Evolutionary conservation across 305 asterid genomes (phyloP).

Genomic region (Fraxinus velutina): DNA sequence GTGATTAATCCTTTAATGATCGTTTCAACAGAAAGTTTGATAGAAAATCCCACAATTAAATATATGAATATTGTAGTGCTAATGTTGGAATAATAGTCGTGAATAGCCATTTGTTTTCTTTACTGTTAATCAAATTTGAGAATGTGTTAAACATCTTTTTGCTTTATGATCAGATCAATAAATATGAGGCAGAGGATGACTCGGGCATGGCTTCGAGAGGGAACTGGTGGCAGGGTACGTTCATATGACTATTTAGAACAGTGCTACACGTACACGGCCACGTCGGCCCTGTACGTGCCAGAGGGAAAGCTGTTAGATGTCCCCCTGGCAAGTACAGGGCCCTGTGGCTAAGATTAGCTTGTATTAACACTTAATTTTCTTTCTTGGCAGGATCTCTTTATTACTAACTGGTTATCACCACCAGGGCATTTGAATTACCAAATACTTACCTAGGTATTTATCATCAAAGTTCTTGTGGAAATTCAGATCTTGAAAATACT

Average conservation of each 20-base stretch:
- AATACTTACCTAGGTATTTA: slow-evolving; percentile 42
- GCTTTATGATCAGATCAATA: slow-evolving; percentile 38
- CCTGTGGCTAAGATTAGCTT: background rate
- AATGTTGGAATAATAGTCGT: background rate
- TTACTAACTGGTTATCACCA: slow-evolving; percentile 41
- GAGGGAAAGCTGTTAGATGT: too few species aligned
- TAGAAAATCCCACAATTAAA: background rate
- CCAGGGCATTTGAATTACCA: slow-evolving; percentile 29
- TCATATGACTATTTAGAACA: background rate
- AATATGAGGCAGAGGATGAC: slow-evolving; percentile 68
- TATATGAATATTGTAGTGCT: background rate
- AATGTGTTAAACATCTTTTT: background rate
- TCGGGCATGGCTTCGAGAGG: slow-evolving; percentile 74
- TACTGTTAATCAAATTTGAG: background rate
- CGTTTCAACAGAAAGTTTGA: background rate
- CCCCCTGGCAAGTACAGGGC: too few species aligned
- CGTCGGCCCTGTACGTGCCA: too few species aligned
- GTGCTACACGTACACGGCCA: too few species aligned
- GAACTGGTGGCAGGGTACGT: slow-evolving; percentile 90
- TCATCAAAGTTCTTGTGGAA: background rate
- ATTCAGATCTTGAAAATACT: background rate
- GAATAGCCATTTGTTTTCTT: background rate
- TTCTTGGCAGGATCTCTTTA: slow-evolving; percentile 68
- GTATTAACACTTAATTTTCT: background rate
- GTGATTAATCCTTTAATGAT: background rate